phyloP scores from a whole-genome alignment of 305 asterid species.

The Fraxinus nigra region DNA sequence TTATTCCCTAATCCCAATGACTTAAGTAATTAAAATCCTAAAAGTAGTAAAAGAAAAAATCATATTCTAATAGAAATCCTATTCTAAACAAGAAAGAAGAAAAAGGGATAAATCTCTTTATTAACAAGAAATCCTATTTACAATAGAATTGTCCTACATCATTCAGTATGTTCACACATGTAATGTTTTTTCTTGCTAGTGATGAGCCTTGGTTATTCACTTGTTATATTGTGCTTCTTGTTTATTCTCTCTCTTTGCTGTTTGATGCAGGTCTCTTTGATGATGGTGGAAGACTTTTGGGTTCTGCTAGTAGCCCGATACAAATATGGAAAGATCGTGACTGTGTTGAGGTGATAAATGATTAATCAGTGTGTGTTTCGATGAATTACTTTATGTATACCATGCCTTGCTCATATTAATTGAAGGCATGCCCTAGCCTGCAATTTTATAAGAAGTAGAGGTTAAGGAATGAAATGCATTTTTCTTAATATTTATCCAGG shows the following conservation, averaged over 20 bases:
- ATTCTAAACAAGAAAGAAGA: neutral
- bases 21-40: neutral
- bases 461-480: neutral
- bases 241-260: constrained; percentile 16
- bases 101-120: neutral
- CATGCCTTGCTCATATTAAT: neutral
- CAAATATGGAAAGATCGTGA: constrained; percentile 97
- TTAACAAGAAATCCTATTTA: neutral
- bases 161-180: neutral
- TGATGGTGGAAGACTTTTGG: constrained; percentile 66
- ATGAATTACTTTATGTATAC: constrained; percentile 1
- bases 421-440: neutral
- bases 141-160: neutral
- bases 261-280: constrained; percentile 69
- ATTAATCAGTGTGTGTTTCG: constrained; percentile 7
- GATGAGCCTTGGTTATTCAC: neutral
- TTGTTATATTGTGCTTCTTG: neutral
- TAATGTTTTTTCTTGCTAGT: neutral
- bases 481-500: neutral
- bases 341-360: constrained; percentile 70
- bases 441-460: neutral
- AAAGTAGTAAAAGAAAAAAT: neutral
- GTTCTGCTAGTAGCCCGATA: constrained; percentile 84
- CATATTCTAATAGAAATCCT: too few species aligned
- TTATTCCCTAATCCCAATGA: neutral